Evolutionary conservation across 1,139 yeast genomes (phyloP).

Genomic region (Suzukiozyma palmioleophila): DNA sequence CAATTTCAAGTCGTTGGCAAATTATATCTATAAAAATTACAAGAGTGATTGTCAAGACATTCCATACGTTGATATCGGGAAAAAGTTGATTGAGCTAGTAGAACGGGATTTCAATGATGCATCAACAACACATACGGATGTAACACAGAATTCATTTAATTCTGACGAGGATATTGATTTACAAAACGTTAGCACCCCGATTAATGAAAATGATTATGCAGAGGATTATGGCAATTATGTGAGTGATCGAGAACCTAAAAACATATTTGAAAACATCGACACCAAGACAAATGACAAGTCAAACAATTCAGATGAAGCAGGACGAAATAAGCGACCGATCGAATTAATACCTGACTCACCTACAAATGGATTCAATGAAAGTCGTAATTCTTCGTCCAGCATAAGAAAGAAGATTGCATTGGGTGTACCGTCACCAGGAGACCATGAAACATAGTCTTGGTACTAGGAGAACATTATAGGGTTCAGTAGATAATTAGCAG

Average conservation of each 20-base stretch:
- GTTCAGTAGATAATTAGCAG: too few species aligned
- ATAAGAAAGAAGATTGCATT: slow-evolving; percentile 5
- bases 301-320: neutral
- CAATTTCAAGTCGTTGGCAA: slow-evolving; percentile 45
- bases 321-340: slow-evolving; percentile 1
- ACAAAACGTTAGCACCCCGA: slow-evolving; percentile 26
- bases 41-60: slow-evolving; percentile 30
- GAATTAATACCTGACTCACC: slow-evolving; percentile 3
- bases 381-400: slow-evolving; percentile 8
- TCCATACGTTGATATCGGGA: slow-evolving; percentile 28
- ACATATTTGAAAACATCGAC: slow-evolving; percentile 1
- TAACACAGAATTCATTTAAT: slow-evolving; percentile 6
- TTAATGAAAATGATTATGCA: slow-evolving; percentile 15
- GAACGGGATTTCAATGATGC: slow-evolving; percentile 20
- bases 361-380: slow-evolving; percentile 8
- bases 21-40: slow-evolving; percentile 45
- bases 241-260: slow-evolving; percentile 1
- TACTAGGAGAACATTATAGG: too few species aligned
- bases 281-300: neutral
- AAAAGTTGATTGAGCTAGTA: slow-evolving; percentile 26
- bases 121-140: slow-evolving; percentile 3
- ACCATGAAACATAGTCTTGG: neutral
- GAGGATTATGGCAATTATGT: slow-evolving; percentile 8
- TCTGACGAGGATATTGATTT: slow-evolving; percentile 20
- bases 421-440: neutral